These are phyloP conservation scores for Adansonia madagascariensis DNA, from an alignment of 441 rosid species.

Conservation along the genomic window DNA sequence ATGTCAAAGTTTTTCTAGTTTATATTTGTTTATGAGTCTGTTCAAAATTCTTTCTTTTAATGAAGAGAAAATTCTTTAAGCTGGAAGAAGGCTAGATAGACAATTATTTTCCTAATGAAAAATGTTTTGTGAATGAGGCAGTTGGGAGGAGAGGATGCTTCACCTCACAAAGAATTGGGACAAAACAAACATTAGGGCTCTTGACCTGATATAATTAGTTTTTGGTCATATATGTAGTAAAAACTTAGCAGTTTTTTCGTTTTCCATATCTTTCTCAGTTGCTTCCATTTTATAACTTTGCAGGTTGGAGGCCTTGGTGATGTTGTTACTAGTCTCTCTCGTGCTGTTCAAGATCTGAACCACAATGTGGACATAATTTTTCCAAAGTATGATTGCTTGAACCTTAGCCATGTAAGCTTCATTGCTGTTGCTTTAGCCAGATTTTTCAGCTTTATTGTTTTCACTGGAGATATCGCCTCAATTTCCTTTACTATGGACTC, in stretches of 20 bases:
- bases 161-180: not conserved
- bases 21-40: not conserved
- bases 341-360: constrained; percentile 92
- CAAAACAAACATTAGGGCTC: not conserved
- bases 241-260: not conserved
- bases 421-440: constrained; percentile 28
- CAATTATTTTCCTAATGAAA: not conserved
- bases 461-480: constrained; percentile 5
- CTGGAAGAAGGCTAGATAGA: not conserved
- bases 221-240: not conserved
- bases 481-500: not conserved
- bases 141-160: not conserved
- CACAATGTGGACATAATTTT: constrained; percentile 85
- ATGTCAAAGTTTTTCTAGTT: not conserved
- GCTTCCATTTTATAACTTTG: constrained; percentile 33
- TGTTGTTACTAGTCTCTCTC: constrained; percentile 96
- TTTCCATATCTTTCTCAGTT: constrained; percentile 2
- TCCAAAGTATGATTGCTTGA: constrained; percentile 93
- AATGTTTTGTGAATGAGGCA: not conserved
- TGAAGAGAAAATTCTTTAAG: not conserved
- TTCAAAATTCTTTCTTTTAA: not conserved
- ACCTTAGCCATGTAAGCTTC: constrained; percentile 72
- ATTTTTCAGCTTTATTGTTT: constrained; percentile 10
- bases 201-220: not conserved
- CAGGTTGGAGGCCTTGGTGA: constrained; percentile 99